Percentiles rank a stretch among this genome's conserved stretches.
Evolutionary conservation across 2,329 filamentous ascomycete species (phyloP).

Genomic region (Clonostachys byssicola): DNA sequence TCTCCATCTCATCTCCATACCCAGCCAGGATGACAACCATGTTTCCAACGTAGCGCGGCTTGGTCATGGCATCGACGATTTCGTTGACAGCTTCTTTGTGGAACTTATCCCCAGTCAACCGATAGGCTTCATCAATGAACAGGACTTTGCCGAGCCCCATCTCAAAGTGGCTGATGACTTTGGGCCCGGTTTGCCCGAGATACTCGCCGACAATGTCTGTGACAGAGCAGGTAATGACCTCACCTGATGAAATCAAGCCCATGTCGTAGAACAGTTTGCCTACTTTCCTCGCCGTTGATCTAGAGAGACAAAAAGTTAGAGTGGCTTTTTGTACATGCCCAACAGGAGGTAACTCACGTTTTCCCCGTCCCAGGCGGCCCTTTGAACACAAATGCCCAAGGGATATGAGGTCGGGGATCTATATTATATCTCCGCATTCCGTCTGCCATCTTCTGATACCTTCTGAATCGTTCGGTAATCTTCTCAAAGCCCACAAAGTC

Average conservation of each 20-base stretch:
- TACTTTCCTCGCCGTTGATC: conserved; percentile 60
- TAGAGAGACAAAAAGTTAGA: background rate
- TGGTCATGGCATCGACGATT: conserved; percentile 43
- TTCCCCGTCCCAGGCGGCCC: background rate
- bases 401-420: background rate
- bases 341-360: background rate
- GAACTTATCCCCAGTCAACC: conserved; percentile 45
- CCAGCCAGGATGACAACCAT: conserved; percentile 65
- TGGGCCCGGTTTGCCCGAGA: conserved; percentile 64
- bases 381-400: background rate
- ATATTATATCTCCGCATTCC: background rate
- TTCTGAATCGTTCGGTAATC: background rate
- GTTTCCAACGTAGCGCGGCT: conserved; percentile 52
- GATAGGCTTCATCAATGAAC: conserved; percentile 69
- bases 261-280: conserved; percentile 72
- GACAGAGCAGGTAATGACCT: conserved; percentile 63
- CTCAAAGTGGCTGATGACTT: conserved; percentile 55
- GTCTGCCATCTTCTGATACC: background rate
- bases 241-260: conserved; percentile 56
- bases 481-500: background rate
- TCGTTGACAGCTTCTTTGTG: conserved; percentile 51
- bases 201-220: conserved; percentile 66
- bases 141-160: conserved; percentile 62
- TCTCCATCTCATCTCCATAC: conserved; percentile 62
- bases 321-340: background rate